A percentile compares a stretch with the other conserved stretches of the same genome.
Evolutionary conservation across 208 protist species (phyloP).

Genomic region (Hexamita inflata): DNA sequence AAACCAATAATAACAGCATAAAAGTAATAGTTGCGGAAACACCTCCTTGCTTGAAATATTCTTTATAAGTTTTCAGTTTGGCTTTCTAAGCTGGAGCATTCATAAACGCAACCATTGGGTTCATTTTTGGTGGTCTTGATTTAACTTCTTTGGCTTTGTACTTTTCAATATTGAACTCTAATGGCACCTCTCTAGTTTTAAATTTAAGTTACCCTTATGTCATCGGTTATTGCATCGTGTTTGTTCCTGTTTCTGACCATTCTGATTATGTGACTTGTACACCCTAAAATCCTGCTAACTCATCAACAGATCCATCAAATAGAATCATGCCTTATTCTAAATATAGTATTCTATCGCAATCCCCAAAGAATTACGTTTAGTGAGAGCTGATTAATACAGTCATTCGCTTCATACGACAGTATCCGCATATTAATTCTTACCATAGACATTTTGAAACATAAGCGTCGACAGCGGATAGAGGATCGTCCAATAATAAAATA

Average conservation of each 20-base stretch:
- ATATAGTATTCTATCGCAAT: neutral
- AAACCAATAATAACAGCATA: neutral
- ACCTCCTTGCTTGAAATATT: neutral
- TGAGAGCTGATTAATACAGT: slow-evolving; percentile 50
- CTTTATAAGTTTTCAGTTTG: neutral
- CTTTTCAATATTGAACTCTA: neutral
- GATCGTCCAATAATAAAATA: slow-evolving; percentile 47
- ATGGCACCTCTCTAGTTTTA: neutral
- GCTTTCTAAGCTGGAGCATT: neutral
- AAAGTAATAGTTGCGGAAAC: neutral
- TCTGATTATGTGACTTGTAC: neutral
- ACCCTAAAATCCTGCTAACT: neutral
- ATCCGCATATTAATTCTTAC: slow-evolving; percentile 23
- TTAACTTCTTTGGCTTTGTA: neutral
- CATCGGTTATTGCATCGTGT: neutral
- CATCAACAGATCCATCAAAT: neutral
- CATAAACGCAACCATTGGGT: neutral
- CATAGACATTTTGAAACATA: neutral
- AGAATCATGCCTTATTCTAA: neutral
- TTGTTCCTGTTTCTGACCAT: neutral
- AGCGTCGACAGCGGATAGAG: slow-evolving; percentile 26
- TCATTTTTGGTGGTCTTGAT: neutral
- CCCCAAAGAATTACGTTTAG: slow-evolving; percentile 24
- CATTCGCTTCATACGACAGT: slow-evolving; percentile 19
- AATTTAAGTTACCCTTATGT: neutral